Evolutionary conservation across 495 filamentous ascomycete species (phyloP).

Genomic region (Baudoinia panamericana): DNA sequence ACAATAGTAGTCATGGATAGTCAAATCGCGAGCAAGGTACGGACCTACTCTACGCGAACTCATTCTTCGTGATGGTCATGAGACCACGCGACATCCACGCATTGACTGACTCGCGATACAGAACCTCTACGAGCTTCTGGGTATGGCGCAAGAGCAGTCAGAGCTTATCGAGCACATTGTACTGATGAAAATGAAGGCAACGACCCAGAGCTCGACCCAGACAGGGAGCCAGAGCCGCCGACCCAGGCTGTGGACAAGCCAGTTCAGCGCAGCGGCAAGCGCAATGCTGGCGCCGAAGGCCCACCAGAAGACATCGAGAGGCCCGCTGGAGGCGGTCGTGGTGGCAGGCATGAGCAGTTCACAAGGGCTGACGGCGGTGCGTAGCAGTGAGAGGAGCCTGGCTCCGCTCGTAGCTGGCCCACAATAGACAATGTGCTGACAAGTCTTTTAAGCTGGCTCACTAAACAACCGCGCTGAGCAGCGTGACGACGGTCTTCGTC

Average conservation of each 20-base stretch:
- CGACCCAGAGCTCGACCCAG: constrained; percentile 76
- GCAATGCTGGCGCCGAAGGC: constrained; percentile 69
- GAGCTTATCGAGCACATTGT: no score
- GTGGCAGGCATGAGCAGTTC: constrained; percentile 41
- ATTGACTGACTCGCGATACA: constrained; percentile 14
- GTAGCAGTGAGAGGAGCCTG: no score
- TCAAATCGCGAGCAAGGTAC: constrained; percentile 32
- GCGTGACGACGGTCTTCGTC: constrained; percentile 51
- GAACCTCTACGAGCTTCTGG: constrained; percentile 35
- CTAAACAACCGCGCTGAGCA: constrained; percentile 71
- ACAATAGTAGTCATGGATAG: constrained; percentile 1
- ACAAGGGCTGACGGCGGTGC: constrained; percentile 75
- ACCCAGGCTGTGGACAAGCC: constrained; percentile 80
- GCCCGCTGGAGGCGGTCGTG: constrained; percentile 38
- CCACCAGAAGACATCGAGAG: constrained; percentile 33
- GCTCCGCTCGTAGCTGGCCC: no score
- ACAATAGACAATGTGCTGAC: constrained; percentile 4
- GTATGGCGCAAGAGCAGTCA: constrained; percentile 22
- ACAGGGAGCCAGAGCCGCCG: constrained; percentile 60
- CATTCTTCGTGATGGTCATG: neutral
- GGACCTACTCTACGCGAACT: constrained; percentile 1
- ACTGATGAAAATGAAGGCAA: constrained; percentile 46
- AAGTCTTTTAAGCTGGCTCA: constrained; percentile 43
- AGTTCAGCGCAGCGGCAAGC: constrained; percentile 65
- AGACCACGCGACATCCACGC: neutral